phyloP scores from a whole-genome alignment of 257 asterid genomes.

The Solanum chmielewskii region DNA sequence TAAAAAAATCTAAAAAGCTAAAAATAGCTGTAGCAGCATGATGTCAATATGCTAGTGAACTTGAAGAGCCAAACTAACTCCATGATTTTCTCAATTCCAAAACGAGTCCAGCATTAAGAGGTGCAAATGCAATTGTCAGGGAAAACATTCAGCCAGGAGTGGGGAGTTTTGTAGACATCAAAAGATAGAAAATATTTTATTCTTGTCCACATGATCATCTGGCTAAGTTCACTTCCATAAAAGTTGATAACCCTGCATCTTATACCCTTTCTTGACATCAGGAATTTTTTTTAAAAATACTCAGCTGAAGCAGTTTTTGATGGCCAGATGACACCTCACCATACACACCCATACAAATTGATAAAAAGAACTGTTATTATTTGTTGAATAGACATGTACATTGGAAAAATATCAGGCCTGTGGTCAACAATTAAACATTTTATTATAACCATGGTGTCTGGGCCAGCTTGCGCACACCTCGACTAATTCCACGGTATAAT shows the following conservation, averaged over 20 bases:
- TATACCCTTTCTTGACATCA: not conserved
- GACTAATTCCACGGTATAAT: not conserved
- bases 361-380: not conserved
- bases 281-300: not conserved
- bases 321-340: not conserved
- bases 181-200: not conserved
- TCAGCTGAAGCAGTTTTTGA: not conserved
- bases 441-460: not conserved
- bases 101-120: not conserved
- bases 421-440: not conserved
- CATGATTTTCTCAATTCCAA: not conserved
- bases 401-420: not conserved
- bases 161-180: not conserved
- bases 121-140: not conserved
- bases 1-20: not conserved
- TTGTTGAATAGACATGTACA: not conserved
- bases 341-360: not conserved
- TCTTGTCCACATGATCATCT: not conserved
- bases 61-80: not conserved
- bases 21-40: not conserved
- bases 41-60: not conserved
- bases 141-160: not conserved
- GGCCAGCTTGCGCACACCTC: not conserved
- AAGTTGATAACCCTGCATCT: not conserved
- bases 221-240: not conserved